Evolutionary conservation across 768 basidiomycete genomes (phyloP).

Genomic region (Suillus discolor): DNA sequence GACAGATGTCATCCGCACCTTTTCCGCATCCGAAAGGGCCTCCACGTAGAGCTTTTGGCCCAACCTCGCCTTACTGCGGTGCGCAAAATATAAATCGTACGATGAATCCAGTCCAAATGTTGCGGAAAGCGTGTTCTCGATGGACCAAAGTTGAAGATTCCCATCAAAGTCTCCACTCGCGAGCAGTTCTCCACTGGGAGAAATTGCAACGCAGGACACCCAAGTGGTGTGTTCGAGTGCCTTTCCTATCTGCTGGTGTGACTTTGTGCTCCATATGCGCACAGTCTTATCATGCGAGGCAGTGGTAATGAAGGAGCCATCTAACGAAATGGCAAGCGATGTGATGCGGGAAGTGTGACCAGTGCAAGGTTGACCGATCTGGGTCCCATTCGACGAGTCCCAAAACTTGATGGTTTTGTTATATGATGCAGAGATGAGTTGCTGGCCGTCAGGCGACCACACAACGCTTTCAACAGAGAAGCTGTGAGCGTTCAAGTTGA

Average conservation of each 20-base stretch:
- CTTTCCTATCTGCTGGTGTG: not conserved
- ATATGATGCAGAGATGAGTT: not conserved
- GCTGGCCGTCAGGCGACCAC: not conserved
- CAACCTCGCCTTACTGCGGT: too few species aligned
- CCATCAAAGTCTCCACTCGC: not conserved
- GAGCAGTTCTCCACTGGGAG: not conserved
- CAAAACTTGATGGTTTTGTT: too few species aligned
- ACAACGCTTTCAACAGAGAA: not conserved
- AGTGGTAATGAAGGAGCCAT: conserved; percentile 76
- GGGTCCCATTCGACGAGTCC: too few species aligned
- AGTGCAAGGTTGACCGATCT: not conserved
- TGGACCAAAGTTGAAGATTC: not conserved
- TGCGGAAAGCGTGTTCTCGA: not conserved
- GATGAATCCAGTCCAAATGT: too few species aligned
- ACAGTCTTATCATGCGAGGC: conserved; percentile 81
- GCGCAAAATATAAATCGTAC: too few species aligned
- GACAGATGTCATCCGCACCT: too few species aligned
- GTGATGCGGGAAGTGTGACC: too few species aligned
- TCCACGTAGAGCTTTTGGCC: too few species aligned
- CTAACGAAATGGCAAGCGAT: conserved; percentile 42
- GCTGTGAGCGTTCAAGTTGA: not conserved
- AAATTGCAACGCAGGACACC: not conserved
- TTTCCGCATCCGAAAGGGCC: too few species aligned
- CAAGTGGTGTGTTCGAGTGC: not conserved
- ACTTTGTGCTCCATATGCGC: conserved; percentile 63